Evolutionary conservation across 2,329 filamentous ascomycete species (phyloP).

Genomic region (Phyllosticta capitalensis): DNA sequence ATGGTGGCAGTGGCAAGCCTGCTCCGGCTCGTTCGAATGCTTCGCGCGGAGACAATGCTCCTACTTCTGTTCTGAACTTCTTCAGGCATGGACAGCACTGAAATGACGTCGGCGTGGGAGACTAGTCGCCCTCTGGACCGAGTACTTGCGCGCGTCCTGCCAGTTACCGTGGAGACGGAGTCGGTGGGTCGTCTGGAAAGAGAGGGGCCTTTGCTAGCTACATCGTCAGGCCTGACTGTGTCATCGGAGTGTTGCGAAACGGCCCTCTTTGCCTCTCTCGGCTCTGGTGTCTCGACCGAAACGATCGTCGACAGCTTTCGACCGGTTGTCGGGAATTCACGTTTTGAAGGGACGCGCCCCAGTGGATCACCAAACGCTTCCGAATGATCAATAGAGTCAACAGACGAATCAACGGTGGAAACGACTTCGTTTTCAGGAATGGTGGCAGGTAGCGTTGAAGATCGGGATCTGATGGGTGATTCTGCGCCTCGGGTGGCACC

Average conservation of each 20-base stretch:
- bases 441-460: conserved; percentile 19
- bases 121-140: conserved; percentile 59
- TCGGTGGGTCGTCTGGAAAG: neutral
- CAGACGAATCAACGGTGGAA: conserved; percentile 27
- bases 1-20: conserved; percentile 59
- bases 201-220: neutral
- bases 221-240: conserved; percentile 13
- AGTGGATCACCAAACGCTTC: conserved; percentile 18
- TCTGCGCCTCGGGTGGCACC: conserved; percentile 27
- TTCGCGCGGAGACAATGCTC: conserved; percentile 63
- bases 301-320: conserved; percentile 49
- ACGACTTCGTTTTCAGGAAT: conserved; percentile 19
- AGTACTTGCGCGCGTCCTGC: conserved; percentile 36
- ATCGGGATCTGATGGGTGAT: conserved; percentile 32
- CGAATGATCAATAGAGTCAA: conserved; percentile 24
- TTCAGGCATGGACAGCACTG: conserved; percentile 68
- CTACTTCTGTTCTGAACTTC: conserved; percentile 39
- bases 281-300: conserved; percentile 45
- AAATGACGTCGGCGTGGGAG: conserved; percentile 88
- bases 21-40: conserved; percentile 64
- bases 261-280: conserved; percentile 15
- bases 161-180: conserved; percentile 4
- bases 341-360: conserved; percentile 22
- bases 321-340: conserved; percentile 44
- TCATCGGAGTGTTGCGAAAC: conserved; percentile 4